These are phyloP conservation scores for Hansenula anomala DNA, from an alignment of 1,139 yeast species.

Conservation along the genomic window DNA sequence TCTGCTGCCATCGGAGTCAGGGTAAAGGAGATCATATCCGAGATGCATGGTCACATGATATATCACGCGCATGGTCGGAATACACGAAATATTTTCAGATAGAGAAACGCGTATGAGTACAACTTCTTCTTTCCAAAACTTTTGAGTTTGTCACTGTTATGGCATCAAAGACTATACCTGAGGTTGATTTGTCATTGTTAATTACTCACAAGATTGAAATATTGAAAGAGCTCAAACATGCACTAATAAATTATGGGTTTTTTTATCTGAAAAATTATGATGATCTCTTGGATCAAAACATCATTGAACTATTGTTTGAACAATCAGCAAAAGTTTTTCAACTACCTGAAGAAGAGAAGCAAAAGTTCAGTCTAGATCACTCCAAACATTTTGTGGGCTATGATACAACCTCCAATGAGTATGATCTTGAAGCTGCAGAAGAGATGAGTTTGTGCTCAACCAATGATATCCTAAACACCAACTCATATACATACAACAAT, in stretches of 20 bases:
- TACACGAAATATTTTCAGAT: too few species aligned
- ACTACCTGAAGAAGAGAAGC: conserved; percentile 41
- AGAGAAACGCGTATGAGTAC: too few species aligned
- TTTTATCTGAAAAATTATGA: conserved; percentile 39
- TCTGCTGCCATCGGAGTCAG: neutral
- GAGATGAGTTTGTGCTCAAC: neutral
- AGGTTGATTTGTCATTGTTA: conserved; percentile 18
- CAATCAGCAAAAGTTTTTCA: conserved; percentile 42
- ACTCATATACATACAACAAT: too few species aligned
- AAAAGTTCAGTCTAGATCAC: conserved; percentile 46
- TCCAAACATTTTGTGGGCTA: conserved; percentile 60
- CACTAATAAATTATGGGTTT: conserved; percentile 50
- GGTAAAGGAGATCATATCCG: too few species aligned
- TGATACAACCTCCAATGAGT: neutral
- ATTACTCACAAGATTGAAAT: conserved; percentile 21
- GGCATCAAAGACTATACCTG: conserved; percentile 16
- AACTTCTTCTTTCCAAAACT: too few species aligned
- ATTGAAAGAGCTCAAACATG: conserved; percentile 33
- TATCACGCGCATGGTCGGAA: too few species aligned
- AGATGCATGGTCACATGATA: too few species aligned
- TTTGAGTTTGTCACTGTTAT: neutral
- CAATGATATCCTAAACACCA: too few species aligned
- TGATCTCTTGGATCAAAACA: conserved; percentile 22
- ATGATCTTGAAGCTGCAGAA: neutral
- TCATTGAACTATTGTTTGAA: conserved; percentile 34